phyloP scores from a whole-genome alignment of 2,329 filamentous ascomycete species.

The Monosporascus sp. region DNA sequence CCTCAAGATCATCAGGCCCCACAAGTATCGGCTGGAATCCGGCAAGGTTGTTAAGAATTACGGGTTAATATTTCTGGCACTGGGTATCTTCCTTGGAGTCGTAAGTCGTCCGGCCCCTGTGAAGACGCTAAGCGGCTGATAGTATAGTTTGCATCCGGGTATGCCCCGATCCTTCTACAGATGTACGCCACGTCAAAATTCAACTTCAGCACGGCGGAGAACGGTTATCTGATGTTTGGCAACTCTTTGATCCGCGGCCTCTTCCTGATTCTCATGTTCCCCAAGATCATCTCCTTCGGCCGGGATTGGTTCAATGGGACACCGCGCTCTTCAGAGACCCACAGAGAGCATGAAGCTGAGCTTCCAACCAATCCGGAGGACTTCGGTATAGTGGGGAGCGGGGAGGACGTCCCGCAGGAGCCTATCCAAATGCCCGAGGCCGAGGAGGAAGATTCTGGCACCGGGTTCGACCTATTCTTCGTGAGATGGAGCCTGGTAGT shows the following conservation, averaged over 20 bases:
- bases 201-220: constrained; percentile 49
- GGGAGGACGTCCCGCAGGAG: constrained; percentile 19
- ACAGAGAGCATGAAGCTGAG: constrained; percentile 4
- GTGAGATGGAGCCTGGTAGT: constrained; percentile 59
- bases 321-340: background rate
- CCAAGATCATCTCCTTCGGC: constrained; percentile 45
- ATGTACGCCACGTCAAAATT: constrained; percentile 54
- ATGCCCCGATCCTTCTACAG: constrained; percentile 57
- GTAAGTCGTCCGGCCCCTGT: constrained; percentile 28
- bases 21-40: constrained; percentile 44
- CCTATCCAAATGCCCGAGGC: constrained; percentile 15
- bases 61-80: constrained; percentile 58
- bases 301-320: constrained; percentile 29
- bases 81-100: constrained; percentile 62
- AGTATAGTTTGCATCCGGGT: constrained; percentile 56
- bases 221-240: constrained; percentile 52
- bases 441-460: constrained; percentile 23
- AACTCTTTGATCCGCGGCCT: constrained; percentile 49
- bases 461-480: constrained; percentile 60
- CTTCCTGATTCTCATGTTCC: constrained; percentile 51
- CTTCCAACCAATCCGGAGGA: constrained; percentile 18
- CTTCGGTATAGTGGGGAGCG: constrained; percentile 17
- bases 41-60: constrained; percentile 51
- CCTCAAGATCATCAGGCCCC: constrained; percentile 55
- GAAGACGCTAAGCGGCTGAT: background rate